Evolutionary conservation across 1,139 yeast species (phyloP).

Genomic region (Candida sanyaensis): DNA sequence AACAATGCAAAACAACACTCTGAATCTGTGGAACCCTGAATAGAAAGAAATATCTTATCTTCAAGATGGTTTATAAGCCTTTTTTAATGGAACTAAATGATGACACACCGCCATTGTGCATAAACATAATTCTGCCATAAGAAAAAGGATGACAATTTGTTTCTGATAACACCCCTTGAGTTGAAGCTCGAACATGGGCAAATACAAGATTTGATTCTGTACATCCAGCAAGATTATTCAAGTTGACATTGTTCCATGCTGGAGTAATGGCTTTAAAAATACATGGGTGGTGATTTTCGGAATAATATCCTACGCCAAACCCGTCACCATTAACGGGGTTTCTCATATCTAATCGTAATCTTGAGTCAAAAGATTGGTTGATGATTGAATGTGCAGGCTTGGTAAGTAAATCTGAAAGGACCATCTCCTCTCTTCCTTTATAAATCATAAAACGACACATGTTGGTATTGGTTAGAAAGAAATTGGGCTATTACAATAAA

Average conservation of each 20-base stretch:
- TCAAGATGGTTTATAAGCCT: constrained; percentile 67
- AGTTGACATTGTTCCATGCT: constrained; percentile 95
- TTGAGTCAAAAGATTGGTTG: constrained; percentile 90
- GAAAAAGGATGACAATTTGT: constrained; percentile 96
- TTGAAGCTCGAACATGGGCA: constrained; percentile 95
- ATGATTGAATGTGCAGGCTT: constrained; percentile 97
- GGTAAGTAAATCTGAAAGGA: constrained; percentile 82
- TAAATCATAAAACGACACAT: constrained; percentile 56
- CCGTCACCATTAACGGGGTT: constrained; percentile 98
- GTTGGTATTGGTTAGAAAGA: background rate
- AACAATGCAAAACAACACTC: constrained; percentile 93
- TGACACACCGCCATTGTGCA: constrained; percentile 95
- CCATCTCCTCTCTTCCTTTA: constrained; percentile 70
- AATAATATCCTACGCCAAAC: constrained; percentile 94
- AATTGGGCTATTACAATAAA: background rate
- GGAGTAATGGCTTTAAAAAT: constrained; percentile 93
- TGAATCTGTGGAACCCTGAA: constrained; percentile 94
- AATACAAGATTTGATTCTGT: constrained; percentile 83
- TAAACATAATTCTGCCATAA: constrained; percentile 84
- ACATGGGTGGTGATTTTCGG: constrained; percentile 49
- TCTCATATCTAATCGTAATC: constrained; percentile 81
- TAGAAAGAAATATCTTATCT: constrained; percentile 74
- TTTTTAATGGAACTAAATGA: constrained; percentile 73
- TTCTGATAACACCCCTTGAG: constrained; percentile 91
- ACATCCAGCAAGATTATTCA: constrained; percentile 82